These are phyloP conservation scores for Termitomyces sp. DNA, from an alignment of 768 basidiomycete genomes.

Conservation along the genomic window DNA sequence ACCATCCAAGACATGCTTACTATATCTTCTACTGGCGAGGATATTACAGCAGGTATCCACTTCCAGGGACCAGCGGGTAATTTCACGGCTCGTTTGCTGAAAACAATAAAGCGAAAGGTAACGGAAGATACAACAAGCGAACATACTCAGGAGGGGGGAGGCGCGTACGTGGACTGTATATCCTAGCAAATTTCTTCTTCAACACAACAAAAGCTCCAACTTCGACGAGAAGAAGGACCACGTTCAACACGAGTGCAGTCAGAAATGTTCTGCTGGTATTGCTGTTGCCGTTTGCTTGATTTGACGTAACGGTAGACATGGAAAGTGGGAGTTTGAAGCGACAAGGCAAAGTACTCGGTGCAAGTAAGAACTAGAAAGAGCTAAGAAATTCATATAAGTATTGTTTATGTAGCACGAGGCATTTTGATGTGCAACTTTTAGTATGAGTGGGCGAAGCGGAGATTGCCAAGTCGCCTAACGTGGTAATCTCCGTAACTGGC, in stretches of 20 bases:
- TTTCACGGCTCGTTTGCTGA: neutral
- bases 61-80: neutral
- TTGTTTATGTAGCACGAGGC: neutral
- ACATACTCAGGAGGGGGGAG: conserved; percentile 51
- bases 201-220: conserved; percentile 52
- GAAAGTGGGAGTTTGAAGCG: neutral
- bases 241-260: conserved; percentile 56
- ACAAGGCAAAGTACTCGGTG: neutral
- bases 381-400: neutral
- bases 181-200: conserved; percentile 47
- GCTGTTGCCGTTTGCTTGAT: conserved; percentile 22
- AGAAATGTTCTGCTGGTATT: conserved; percentile 46
- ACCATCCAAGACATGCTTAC: neutral
- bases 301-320: conserved; percentile 24
- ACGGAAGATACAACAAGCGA: neutral
- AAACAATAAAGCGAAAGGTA: neutral
- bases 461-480: neutral
- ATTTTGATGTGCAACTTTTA: neutral
- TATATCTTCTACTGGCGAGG: neutral
- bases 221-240: conserved; percentile 36
- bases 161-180: conserved; percentile 60
- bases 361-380: neutral
- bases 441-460: neutral
- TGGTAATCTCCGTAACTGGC: neutral
- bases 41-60: neutral